Base-by-base conservation (phyloP, 331 rosid genomes). In the Erythrophleum ivorense region DNA sequence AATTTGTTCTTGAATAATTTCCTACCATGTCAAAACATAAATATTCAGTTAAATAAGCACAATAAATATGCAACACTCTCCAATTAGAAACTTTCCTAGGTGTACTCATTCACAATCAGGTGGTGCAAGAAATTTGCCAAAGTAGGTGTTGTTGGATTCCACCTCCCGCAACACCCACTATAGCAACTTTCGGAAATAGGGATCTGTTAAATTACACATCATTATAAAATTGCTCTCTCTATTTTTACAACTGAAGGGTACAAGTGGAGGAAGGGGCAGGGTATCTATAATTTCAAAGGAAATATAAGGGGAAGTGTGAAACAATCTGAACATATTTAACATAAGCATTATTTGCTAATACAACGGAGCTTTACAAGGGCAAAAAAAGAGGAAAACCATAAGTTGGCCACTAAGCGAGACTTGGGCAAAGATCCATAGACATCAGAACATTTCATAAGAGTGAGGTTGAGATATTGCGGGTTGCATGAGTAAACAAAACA, bases 1-100 rank as follows among this genome's bases (percentile, higher is more conserved):
- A 68, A 96, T 96, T 86, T 96, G 99, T 86, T 96, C 99, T 86
- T 94, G 97, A 84, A 96, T 94, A 59, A 94, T 89, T 87, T 96
- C 99, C 97, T 94, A 95, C 84, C 45, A 81, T n/a, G 60, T 34
- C 66, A 58, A 62, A 50, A 53, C 43, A 77, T 13, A 57, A 67
- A 67, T 21, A 57, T 7, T 6, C 50, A 53, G 71, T 83, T n/a
- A 59, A 54, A 41, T 33, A 13, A 12, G 46, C 41, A 38, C 41
- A 38, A 38, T 3, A 38, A 60, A 60, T 5, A 60, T 0, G 40
- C 16, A 31, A 10, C 29, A 36, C 38, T 24, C 40, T 5, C 7
- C 29, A 24, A 59, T 24, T 2, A 59, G 15, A 59, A 59, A 14
- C 6, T 19, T 58, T 24, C 0, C 5, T 4, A 29, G 41, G 40